Percentiles rank a stretch among this genome's conserved stretches.
phyloP scores from a whole-genome alignment of 768 basidiomycete species.

The Lanmaoa rubissima region DNA sequence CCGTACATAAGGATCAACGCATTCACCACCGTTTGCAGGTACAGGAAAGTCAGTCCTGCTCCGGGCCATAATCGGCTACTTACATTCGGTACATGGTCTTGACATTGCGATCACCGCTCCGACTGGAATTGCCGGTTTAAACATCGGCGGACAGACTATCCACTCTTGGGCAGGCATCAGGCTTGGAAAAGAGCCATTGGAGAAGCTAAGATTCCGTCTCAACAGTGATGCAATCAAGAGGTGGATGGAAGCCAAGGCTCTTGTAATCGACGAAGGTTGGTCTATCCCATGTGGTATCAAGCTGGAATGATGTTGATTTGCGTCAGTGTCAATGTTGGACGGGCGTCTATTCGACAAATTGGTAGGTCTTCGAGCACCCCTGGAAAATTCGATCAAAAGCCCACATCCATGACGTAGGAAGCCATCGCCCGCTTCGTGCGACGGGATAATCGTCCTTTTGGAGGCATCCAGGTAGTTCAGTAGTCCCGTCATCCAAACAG shows the following conservation, averaged over 20 bases:
- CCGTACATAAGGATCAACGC: neutral
- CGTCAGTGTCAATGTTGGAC: slow-evolving; percentile 74
- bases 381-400: slow-evolving; percentile 19
- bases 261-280: slow-evolving; percentile 73
- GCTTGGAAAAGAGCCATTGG: slow-evolving; percentile 48
- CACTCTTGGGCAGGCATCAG: slow-evolving; percentile 69
- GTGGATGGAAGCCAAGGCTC: slow-evolving; percentile 52
- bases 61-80: slow-evolving; percentile 51
- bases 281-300: neutral
- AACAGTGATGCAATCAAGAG: slow-evolving; percentile 28
- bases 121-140: slow-evolving; percentile 64
- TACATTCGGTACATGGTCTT: slow-evolving; percentile 30
- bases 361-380: slow-evolving; percentile 40
- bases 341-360: slow-evolving; percentile 69
- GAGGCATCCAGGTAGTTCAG: slow-evolving; percentile 57
- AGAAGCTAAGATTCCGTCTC: slow-evolving; percentile 41
- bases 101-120: slow-evolving; percentile 62
- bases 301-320: neutral
- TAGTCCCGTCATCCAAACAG: neutral
- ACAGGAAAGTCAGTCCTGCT: slow-evolving; percentile 75
- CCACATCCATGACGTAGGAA: slow-evolving; percentile 20
- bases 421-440: slow-evolving; percentile 46
- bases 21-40: slow-evolving; percentile 31
- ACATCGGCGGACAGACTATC: slow-evolving; percentile 67
- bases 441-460: slow-evolving; percentile 48